These are phyloP conservation scores for Plasmodium gallinaceum DNA, from an alignment of 169 alveolate genomes.

Conservation along the genomic window DNA sequence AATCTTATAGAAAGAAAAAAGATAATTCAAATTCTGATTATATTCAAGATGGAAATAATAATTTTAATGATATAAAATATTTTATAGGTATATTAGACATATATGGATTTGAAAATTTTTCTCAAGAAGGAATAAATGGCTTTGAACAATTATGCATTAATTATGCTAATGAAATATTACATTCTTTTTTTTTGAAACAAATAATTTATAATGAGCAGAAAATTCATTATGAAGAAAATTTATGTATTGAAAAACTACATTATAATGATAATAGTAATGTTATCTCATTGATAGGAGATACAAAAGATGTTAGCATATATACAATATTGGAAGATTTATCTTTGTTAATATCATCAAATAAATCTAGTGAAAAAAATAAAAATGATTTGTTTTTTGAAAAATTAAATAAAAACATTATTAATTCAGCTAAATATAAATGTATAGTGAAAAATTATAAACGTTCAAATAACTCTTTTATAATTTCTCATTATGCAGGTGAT, in stretches of 20 bases:
- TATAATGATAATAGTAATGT: slow-evolving; percentile 85
- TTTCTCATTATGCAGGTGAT: slow-evolving; percentile 82
- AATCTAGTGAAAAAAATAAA: slow-evolving; percentile 57
- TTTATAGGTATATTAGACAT: slow-evolving; percentile 89
- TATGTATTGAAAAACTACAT: slow-evolving; percentile 42
- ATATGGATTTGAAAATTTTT: slow-evolving; percentile 91
- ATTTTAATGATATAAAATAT: slow-evolving; percentile 15
- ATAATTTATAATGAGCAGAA: slow-evolving; percentile 87
- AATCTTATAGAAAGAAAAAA: slow-evolving; percentile 3
- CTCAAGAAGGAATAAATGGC: slow-evolving; percentile 83
- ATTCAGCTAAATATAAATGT: slow-evolving; percentile 55
- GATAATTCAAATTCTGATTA: slow-evolving; percentile 16
- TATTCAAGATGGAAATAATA: neutral
- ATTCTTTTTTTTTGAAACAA: slow-evolving; percentile 90
- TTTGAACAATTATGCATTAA: slow-evolving; percentile 93
- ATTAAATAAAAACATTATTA: slow-evolving; percentile 42
- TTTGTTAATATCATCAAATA: slow-evolving; percentile 39
- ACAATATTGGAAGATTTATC: slow-evolving; percentile 68
- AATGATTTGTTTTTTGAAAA: slow-evolving; percentile 56
- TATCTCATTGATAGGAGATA: slow-evolving; percentile 79
- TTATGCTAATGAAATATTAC: slow-evolving; percentile 91
- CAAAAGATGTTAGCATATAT: slow-evolving; percentile 63
- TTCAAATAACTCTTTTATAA: slow-evolving; percentile 78
- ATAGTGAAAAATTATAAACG: slow-evolving; percentile 42
- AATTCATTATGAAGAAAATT: slow-evolving; percentile 82